phyloP scores from a whole-genome alignment of 768 basidiomycete genomes.

The Russula sp. region DNA sequence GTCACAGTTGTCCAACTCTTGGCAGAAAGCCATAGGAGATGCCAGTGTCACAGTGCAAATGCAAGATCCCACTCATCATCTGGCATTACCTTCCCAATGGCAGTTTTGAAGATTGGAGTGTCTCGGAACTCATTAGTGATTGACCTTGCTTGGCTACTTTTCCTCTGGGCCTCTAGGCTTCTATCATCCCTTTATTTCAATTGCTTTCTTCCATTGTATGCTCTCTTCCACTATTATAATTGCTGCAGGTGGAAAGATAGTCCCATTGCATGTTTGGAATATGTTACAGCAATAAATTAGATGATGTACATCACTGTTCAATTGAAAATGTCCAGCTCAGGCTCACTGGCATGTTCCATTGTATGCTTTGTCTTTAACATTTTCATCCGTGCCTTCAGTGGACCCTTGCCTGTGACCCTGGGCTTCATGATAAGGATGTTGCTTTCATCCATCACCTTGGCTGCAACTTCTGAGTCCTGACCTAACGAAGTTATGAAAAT shows the following conservation, averaged over 20 bases:
- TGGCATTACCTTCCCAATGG: slow-evolving; percentile 95
- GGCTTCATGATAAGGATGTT: too few species aligned
- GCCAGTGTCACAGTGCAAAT: too few species aligned
- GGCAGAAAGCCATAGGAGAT: too few species aligned
- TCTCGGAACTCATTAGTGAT: slow-evolving; percentile 82
- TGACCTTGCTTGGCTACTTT: slow-evolving; percentile 32
- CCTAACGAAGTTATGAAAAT: too few species aligned
- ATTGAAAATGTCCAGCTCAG: too few species aligned
- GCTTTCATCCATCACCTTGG: too few species aligned
- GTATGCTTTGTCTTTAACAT: too few species aligned
- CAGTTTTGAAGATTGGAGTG: slow-evolving; percentile 93
- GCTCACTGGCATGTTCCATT: too few species aligned
- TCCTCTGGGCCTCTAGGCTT: background rate
- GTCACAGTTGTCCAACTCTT: too few species aligned
- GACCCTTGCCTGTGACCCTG: too few species aligned
- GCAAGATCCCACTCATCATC: slow-evolving; percentile 97
- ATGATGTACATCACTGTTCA: background rate
- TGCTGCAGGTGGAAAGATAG: background rate
- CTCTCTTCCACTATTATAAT: background rate
- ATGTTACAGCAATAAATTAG: slow-evolving; percentile 25
- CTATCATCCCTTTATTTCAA: background rate
- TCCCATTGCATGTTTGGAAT: slow-evolving; percentile 11
- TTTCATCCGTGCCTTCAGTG: too few species aligned
- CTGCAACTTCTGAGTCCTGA: too few species aligned
- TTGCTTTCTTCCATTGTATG: slow-evolving; percentile 11